These are phyloP conservation scores for Porphyrellus sp. DNA, from an alignment of 1,284 basidiomycete species.

Conservation along the genomic window DNA sequence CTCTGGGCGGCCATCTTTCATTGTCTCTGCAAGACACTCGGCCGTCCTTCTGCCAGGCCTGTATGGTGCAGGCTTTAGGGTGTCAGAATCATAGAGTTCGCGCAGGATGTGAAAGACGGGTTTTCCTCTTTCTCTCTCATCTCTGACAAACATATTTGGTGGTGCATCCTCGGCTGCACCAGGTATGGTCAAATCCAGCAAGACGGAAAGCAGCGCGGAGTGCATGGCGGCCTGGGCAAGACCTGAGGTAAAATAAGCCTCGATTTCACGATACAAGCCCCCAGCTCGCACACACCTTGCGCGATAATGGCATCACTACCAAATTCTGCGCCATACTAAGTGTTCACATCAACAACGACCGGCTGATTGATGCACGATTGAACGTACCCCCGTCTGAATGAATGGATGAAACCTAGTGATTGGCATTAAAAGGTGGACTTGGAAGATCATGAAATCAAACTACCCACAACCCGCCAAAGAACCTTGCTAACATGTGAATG, in stretches of 20 bases:
- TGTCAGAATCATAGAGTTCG: conserved; percentile 51
- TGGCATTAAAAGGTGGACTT: neutral
- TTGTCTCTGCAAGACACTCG: conserved; percentile 37
- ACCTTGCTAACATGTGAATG: conserved; percentile 51
- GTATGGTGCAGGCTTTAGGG: conserved; percentile 54
- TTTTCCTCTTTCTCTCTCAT: conserved; percentile 18
- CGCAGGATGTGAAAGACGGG: conserved; percentile 51
- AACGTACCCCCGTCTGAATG: conserved; percentile 58
- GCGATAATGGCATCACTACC: conserved; percentile 52
- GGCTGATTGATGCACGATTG: neutral
- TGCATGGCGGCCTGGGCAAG: conserved; percentile 57
- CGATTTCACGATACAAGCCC: neutral
- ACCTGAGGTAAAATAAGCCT: conserved; percentile 31
- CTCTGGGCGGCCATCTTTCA: conserved; percentile 41
- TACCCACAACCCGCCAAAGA: conserved; percentile 51
- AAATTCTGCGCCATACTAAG: conserved; percentile 60
- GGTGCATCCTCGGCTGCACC: neutral
- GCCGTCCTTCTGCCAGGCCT: conserved; percentile 43
- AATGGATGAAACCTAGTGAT: conserved; percentile 43
- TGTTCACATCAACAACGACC: neutral
- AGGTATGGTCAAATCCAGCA: conserved; percentile 32
- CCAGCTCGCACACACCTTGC: conserved; percentile 40
- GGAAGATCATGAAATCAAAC: conserved; percentile 31
- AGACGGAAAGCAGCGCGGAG: conserved; percentile 31
- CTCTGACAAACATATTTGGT: neutral